phyloP scores from a whole-genome alignment of 805 yeast genomes.

The Nakazawaea ernobii region DNA sequence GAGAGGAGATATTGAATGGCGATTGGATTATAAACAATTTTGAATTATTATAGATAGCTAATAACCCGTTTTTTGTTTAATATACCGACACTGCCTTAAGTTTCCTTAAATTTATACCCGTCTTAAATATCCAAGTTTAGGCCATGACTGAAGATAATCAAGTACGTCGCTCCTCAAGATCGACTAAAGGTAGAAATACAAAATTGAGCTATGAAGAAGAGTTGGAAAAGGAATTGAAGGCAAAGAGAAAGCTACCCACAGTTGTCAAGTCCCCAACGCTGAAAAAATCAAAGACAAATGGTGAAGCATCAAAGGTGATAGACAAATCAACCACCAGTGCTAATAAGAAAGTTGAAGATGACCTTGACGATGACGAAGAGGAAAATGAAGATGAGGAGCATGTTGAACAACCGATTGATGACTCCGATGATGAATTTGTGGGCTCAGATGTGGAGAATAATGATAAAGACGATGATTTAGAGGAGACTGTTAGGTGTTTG shows the following conservation, averaged over 20 bases:
- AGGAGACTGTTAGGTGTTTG: constrained; percentile 48
- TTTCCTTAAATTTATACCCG: no score
- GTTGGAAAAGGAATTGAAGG: constrained; percentile 22
- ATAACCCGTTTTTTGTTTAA: no score
- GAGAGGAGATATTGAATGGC: no score
- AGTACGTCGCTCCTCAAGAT: constrained; percentile 36
- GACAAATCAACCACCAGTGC: constrained; percentile 4
- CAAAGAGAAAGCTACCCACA: constrained; percentile 10
- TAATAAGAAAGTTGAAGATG: constrained; percentile 9
- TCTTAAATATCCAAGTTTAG: not conserved
- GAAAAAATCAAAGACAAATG: constrained; percentile 12
- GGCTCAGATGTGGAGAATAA: not conserved
- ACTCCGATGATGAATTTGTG: constrained; percentile 17
- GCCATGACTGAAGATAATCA: not conserved
- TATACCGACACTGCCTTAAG: no score
- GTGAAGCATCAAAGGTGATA: not conserved
- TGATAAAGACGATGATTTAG: constrained; percentile 23
- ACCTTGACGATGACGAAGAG: constrained; percentile 12
- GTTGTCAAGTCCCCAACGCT: constrained; percentile 11
- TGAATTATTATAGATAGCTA: no score
- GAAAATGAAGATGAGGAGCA: constrained; percentile 12
- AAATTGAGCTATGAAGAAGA: constrained; percentile 21
- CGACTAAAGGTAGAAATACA: constrained; percentile 35
- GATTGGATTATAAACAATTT: no score
- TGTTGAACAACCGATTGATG: constrained; percentile 14